Evolutionary conservation across 2,329 filamentous ascomycete species (phyloP), one percentile per base, ranked within the genome.

Genomic region (Aspergillus fumigatus): DNA sequence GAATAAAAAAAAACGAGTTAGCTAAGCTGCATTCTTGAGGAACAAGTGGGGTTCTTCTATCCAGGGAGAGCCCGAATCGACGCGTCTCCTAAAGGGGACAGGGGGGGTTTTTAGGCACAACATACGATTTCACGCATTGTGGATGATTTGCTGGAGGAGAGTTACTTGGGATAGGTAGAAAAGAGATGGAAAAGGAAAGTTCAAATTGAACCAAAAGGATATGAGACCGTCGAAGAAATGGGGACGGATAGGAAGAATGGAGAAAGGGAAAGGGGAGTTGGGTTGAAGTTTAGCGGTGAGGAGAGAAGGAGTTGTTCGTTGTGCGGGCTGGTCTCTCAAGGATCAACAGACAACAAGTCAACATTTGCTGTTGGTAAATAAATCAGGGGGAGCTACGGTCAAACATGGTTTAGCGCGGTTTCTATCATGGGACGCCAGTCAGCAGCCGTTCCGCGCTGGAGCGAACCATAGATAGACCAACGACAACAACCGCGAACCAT

Each of bases 91-190:
- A 23, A 47, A 21, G 10, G 43, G 21, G 17, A 26, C 21, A 26
- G 43, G 60, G 55, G 48, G 53, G 53, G 27, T 6, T 9, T 10
- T 50, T 54, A 56, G 27, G 48, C 35, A 41, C 51, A 45, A 65
- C 84, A 78, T 80, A 88, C 85, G 73, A 88, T 88, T 80, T 88
- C 85, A 84, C 85, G 85, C 85, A 88, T 88, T 64, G 79, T 86
- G 82, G 71, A 69, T 69, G 66, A 62, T 62, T 48, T 59, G 38
- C 58, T 50, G 48, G 47, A 27, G 48, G 50, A 41, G 21, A 49
- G 35, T 52, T 54, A 57, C 40, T 21, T 53, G 43, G 27, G 55
- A 57, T 45, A 9, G n/a, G 14, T 17, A 17, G 17, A 38, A 21
- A 45, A 26, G 21, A 14, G 43, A 26, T 23, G 8, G 11, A 23